A percentile compares a stretch with the other conserved stretches of the same genome.
Evolutionary conservation across 75 land plant genomes (phyloP).

Genomic region (Selaginella moellendorffii): DNA sequence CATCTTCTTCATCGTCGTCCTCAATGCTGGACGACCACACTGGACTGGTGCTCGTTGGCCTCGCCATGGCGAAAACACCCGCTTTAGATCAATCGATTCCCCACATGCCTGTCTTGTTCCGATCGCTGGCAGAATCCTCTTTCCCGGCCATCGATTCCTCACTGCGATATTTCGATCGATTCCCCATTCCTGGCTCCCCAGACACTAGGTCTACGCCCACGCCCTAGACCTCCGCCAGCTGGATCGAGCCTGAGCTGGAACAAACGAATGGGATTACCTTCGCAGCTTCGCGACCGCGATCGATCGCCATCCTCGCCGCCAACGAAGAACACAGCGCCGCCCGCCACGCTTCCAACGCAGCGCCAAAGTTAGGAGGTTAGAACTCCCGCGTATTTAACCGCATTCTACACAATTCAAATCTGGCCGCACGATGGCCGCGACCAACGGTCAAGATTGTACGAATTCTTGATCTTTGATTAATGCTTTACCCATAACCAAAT

Average conservation of each 20-base stretch:
- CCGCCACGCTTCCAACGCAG: background rate
- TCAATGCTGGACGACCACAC: background rate
- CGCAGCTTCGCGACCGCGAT: no score
- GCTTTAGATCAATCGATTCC: no score
- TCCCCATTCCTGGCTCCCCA: no score
- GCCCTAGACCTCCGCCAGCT: background rate
- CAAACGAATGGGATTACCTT: no score
- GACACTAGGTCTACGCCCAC: no score
- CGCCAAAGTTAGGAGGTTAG: background rate
- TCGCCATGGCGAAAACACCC: background rate
- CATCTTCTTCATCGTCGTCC: background rate
- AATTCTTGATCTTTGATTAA: no score
- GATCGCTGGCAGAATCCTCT: background rate
- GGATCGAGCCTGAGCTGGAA: no score
- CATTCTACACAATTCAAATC: background rate
- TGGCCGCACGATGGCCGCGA: no score
- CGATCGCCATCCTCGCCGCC: background rate
- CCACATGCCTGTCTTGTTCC: background rate
- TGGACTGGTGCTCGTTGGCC: background rate
- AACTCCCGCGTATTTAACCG: conserved; percentile 1
- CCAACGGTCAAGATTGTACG: no score
- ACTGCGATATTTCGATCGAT: no score
- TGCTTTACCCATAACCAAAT: no score
- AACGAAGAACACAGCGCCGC: background rate
- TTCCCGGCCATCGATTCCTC: no score